Evolutionary conservation across 2,329 filamentous ascomycete genomes (phyloP).

Genomic region (Chrysoporthe cubensis): DNA sequence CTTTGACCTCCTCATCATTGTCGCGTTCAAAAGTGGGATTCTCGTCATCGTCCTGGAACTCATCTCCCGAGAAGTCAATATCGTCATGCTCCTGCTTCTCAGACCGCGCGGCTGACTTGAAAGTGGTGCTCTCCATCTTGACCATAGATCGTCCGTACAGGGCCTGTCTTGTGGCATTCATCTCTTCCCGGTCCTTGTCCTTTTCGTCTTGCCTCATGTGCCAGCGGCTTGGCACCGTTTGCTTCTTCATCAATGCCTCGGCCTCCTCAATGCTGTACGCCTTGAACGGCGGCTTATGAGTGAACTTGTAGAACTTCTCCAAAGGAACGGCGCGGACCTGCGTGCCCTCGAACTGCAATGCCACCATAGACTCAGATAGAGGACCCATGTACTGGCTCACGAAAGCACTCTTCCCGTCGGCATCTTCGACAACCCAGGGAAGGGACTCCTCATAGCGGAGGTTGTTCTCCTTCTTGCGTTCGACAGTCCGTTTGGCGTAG

Average conservation of each 20-base stretch:
- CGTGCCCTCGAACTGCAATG: conserved; percentile 71
- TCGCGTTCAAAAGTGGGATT: conserved; percentile 74
- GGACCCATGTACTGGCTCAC: conserved; percentile 89
- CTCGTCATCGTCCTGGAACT: conserved; percentile 90
- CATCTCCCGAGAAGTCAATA: conserved; percentile 68
- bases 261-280: conserved; percentile 81
- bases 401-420: conserved; percentile 94
- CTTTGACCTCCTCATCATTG: conserved; percentile 79
- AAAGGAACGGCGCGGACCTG: conserved; percentile 86
- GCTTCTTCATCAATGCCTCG: conserved; percentile 81
- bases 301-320: conserved; percentile 95
- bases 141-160: conserved; percentile 61
- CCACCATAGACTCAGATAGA: conserved; percentile 82
- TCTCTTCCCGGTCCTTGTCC: conserved; percentile 59
- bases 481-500: conserved; percentile 77
- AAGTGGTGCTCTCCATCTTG: conserved; percentile 71
- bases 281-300: conserved; percentile 77
- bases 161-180: conserved; percentile 60
- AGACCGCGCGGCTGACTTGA: conserved; percentile 60
- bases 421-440: conserved; percentile 96
- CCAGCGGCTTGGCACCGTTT: conserved; percentile 78
- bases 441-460: conserved; percentile 92
- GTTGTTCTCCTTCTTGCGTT: conserved; percentile 73
- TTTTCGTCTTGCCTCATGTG: conserved; percentile 71
- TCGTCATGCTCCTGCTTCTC: conserved; percentile 74